A percentile compares a stretch with the other conserved stretches of the same genome.
These are phyloP conservation scores for Simplicillium sp. DNA, from an alignment of 2,329 filamentous ascomycete genomes.

Conservation along the genomic window DNA sequence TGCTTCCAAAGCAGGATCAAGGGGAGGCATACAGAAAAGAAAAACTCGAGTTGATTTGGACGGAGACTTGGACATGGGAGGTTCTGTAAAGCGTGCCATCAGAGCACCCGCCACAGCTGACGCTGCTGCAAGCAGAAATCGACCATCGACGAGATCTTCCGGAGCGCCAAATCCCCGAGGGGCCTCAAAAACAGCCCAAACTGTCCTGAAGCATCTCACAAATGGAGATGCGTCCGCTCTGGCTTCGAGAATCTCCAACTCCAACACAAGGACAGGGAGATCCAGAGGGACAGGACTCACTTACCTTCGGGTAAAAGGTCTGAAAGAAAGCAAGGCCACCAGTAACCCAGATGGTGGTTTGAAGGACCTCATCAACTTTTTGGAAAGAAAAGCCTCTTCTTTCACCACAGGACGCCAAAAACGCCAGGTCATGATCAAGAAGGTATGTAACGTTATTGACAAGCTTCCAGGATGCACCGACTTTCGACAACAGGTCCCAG, in stretches of 20 bases:
- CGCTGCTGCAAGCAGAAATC: conserved; percentile 17
- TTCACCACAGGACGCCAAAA: conserved; percentile 32
- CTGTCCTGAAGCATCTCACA: conserved; percentile 31
- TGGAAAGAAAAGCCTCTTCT: conserved; percentile 60
- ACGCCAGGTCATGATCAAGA: conserved; percentile 56
- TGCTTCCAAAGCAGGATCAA: conserved; percentile 1
- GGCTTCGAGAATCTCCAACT: conserved; percentile 23
- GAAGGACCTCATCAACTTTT: conserved; percentile 53
- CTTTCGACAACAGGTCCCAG: conserved; percentile 40
- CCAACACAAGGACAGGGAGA: conserved; percentile 13
- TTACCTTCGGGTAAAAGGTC: conserved; percentile 46
- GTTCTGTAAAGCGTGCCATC: conserved; percentile 22
- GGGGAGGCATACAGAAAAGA: conserved; percentile 39
- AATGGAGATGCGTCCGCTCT: conserved; percentile 22
- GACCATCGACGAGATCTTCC: conserved; percentile 17
- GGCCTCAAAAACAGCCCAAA: conserved; percentile 28
- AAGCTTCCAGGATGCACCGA: conserved; percentile 15
- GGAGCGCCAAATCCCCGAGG: conserved; percentile 14
- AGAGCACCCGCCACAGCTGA: conserved; percentile 16
- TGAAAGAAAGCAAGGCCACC: conserved; percentile 60
- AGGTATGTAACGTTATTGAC: conserved; percentile 55
- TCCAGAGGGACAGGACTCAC: conserved; percentile 15
- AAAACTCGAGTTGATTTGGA: conserved; percentile 40
- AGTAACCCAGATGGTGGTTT: conserved; percentile 58
- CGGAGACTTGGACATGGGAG: conserved; percentile 52